A percentile compares a stretch with the other conserved stretches of the same genome.
Conservation (phyloP, 148 eudicot genomes). For the Cornus suecica region DNA sequence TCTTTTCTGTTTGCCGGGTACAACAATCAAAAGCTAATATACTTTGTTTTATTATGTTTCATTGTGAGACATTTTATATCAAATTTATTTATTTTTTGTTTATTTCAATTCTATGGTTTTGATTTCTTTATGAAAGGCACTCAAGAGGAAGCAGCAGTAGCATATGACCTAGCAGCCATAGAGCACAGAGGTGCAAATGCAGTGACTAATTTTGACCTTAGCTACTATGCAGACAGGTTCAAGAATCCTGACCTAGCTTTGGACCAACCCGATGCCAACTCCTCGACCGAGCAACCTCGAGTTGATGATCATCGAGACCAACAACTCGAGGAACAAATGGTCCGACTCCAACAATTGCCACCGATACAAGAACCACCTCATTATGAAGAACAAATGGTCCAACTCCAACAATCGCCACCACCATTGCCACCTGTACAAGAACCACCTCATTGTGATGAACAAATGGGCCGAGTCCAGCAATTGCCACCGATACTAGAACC, state of each 20-base stretch:
- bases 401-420: no score
- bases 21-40: no score
- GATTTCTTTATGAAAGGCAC: constrained; percentile 44
- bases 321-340: constrained; percentile 22
- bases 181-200: constrained; percentile 86
- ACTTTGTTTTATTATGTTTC: no score
- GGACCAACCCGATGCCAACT: constrained; percentile 3
- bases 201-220: constrained; percentile 85
- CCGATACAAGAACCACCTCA: no score
- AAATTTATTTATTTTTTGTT: neutral
- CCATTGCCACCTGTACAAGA: no score
- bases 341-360: constrained; percentile 12
- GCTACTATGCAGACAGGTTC: constrained; percentile 56
- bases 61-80: no score
- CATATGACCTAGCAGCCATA: constrained; percentile 93
- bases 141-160: constrained; percentile 96
- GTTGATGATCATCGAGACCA: neutral
- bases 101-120: neutral
- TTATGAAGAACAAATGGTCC: no score
- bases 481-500: no score
- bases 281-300: neutral
- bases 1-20: no score
- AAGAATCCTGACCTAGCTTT: constrained; percentile 15
- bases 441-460: no score
- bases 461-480: no score